Conservation (phyloP, 192 early-diverging fungal genomes). For the Dispira simplex region DNA sequence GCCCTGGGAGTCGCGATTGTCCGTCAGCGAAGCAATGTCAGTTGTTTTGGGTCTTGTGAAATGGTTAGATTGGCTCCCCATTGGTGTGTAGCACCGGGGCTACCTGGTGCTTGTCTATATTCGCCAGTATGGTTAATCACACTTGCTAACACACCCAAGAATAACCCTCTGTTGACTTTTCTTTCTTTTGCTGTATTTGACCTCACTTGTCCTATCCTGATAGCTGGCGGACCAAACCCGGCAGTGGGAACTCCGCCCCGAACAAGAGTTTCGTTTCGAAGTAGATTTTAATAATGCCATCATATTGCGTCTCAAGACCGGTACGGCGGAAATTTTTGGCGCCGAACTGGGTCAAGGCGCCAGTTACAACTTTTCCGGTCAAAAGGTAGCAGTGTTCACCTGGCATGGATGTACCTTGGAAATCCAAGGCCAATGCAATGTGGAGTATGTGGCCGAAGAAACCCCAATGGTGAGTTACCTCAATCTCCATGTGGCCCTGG, state of each 20-base stretch:
- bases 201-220: too few relatives aligned
- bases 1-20: too few relatives aligned
- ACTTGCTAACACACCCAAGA: too few relatives aligned
- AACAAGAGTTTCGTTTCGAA: constrained; percentile 89
- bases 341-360: constrained; percentile 75
- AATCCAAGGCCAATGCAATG: constrained; percentile 45
- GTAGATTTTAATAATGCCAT: constrained; percentile 38
- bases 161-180: too few relatives aligned
- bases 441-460: constrained; percentile 85
- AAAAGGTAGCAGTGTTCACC: constrained; percentile 80
- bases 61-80: too few relatives aligned
- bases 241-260: constrained; percentile 51
- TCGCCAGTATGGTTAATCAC: too few relatives aligned
- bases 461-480: constrained; percentile 87
- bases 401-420: constrained; percentile 78
- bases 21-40: too few relatives aligned
- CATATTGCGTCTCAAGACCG: constrained; percentile 39
- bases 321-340: constrained; percentile 88
- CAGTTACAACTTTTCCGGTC: constrained; percentile 64
- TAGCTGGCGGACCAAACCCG: constrained; percentile 16
- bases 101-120: too few relatives aligned
- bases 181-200: too few relatives aligned
- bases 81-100: too few relatives aligned
- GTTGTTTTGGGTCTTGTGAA: too few relatives aligned
- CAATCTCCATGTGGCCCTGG: constrained; percentile 77